Evolutionary conservation across 2,329 filamentous ascomycete genomes (phyloP).

Genomic region (Trichophyton verrucosum): DNA sequence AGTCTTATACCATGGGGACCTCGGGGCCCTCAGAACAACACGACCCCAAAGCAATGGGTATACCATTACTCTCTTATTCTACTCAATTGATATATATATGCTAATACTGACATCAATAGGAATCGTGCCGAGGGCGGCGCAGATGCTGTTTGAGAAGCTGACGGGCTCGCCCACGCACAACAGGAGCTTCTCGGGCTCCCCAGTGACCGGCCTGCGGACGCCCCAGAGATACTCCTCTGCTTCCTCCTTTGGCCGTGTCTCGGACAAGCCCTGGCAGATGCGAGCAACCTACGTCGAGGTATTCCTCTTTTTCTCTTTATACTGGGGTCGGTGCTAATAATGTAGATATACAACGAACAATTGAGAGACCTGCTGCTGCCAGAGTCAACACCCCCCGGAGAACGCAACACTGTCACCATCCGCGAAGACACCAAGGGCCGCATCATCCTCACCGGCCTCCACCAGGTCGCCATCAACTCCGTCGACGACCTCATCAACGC

Average conservation of each 20-base stretch:
- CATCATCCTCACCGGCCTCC: slow-evolving; percentile 82
- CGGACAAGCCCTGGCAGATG: slow-evolving; percentile 74
- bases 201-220: slow-evolving; percentile 57
- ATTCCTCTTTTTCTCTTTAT: slow-evolving; percentile 10
- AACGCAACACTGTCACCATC: slow-evolving; percentile 73
- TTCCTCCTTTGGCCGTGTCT: slow-evolving; percentile 34
- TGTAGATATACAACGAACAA: slow-evolving; percentile 91
- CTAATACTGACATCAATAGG: slow-evolving; percentile 40
- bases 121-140: slow-evolving; percentile 86
- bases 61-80: slow-evolving; percentile 23
- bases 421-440: slow-evolving; percentile 90
- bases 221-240: slow-evolving; percentile 59
- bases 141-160: slow-evolving; percentile 67
- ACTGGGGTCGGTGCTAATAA: not conserved
- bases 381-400: slow-evolving; percentile 54
- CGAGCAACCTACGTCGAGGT: slow-evolving; percentile 82
- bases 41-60: slow-evolving; percentile 64
- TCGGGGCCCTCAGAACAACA: slow-evolving; percentile 69
- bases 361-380: slow-evolving; percentile 78
- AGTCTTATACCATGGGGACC: slow-evolving; percentile 98
- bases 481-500: slow-evolving; percentile 83
- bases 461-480: slow-evolving; percentile 77
- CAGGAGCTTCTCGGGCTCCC: slow-evolving; percentile 46
- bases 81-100: not conserved
- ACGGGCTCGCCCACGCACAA: slow-evolving; percentile 27